Evolutionary conservation across 2,329 filamentous ascomycete species (phyloP).

Genomic region (Penicillium expansum): DNA sequence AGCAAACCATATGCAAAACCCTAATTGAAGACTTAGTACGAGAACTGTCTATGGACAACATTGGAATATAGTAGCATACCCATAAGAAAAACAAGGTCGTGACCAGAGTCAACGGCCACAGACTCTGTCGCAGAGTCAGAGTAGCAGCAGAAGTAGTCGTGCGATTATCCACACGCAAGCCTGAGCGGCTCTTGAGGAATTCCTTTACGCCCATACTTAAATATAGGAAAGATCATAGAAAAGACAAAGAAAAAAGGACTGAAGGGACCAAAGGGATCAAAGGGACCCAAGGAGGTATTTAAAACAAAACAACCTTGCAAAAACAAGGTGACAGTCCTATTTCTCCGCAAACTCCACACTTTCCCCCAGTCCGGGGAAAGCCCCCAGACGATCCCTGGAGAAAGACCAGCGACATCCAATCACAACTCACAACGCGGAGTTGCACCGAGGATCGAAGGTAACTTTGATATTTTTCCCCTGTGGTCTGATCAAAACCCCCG

Average conservation of each 20-base stretch:
- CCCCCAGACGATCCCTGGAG: slow-evolving; percentile 7
- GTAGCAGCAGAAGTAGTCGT: slow-evolving; percentile 42
- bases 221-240: not conserved
- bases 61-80: slow-evolving; percentile 30
- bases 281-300: not conserved
- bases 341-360: slow-evolving; percentile 11
- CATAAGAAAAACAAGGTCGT: slow-evolving; percentile 54
- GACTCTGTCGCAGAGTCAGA: slow-evolving; percentile 44
- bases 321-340: not conserved
- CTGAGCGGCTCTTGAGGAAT: slow-evolving; percentile 33
- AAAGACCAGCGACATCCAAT: not conserved
- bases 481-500: not conserved
- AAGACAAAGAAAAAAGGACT: not conserved
- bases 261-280: not conserved
- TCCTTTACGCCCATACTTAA: slow-evolving; percentile 29
- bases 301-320: not conserved
- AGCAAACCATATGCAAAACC: slow-evolving; percentile 51
- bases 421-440: not conserved
- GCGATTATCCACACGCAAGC: slow-evolving; percentile 34
- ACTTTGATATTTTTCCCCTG: not conserved
- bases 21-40: slow-evolving; percentile 17
- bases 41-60: not conserved
- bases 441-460: not conserved
- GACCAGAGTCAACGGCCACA: slow-evolving; percentile 46
- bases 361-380: slow-evolving; percentile 8